Base-by-base conservation (phyloP, 2,329 filamentous ascomycete genomes). In the Bimuria novae-zelandiae region DNA sequence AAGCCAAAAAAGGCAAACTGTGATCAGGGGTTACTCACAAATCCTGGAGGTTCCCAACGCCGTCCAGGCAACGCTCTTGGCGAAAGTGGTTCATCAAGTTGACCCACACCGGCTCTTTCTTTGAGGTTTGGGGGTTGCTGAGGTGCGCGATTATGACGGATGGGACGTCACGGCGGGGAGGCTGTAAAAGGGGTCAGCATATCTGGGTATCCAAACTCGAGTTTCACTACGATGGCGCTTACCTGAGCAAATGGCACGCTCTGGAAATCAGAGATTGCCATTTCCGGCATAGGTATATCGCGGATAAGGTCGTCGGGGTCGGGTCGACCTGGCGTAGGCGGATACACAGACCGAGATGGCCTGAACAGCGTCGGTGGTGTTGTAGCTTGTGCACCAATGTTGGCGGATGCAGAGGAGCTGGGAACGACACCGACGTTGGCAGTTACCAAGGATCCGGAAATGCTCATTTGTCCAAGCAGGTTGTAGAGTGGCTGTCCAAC, bases 31-130 rank as follows among this genome's bases (percentile, higher is more conserved):
- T n/a, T n/a, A 19, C 43, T 27, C 12, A 52, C 21, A 62, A 41
- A 37, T 62, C 57, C 37, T 58, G 54, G 1, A 57, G 40, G 29
- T 62, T 62, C 8, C 19, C 47, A 14, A 37, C 7, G 41, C 59
- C 59, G 21, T 53, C 35, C 7, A 35, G 33, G 30, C 41, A 11
- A 48, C 14, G 2, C 7, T 19, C 4, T 6, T 27, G 3, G 7
- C 14, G 19, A 35, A 61, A 61, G 41, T 59, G 54, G 2, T 22
- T 2, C 12, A 58, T 42, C 8, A 59, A 30, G 1, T 19, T 5
- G 1, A n/a, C 6, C 59, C 59, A 61, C n/a, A 50, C 50, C 14
- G 59, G 59, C 35, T 57, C 52, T 1, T 37, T 1, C 4, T 7
- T 22, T 1, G 22, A 39, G 12, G 30, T 29, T 8, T 51, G 14